Conservation (phyloP, 805 yeast species). For the Jamesozyma hellenica region DNA sequence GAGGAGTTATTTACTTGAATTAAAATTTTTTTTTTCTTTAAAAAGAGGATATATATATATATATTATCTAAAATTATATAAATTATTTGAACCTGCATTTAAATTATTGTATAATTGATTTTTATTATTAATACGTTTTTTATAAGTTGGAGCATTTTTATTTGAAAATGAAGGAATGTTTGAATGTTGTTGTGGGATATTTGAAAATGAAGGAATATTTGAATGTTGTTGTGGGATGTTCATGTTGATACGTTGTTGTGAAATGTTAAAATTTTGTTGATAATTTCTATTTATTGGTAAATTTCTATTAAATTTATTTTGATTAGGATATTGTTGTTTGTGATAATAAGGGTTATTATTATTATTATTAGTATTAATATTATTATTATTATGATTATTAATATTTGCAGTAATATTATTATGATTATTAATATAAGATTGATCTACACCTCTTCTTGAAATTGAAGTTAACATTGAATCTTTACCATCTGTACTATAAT, state of each 20-base stretch:
- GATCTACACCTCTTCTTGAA: slow-evolving; percentile 62
- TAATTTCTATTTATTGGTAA: slow-evolving; percentile 11
- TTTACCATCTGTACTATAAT: slow-evolving; percentile 13
- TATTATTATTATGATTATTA: background rate
- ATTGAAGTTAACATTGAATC: slow-evolving; percentile 70
- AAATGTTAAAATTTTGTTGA: slow-evolving; percentile 36
- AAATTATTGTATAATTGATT: slow-evolving; percentile 17
- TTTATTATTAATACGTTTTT: slow-evolving; percentile 26
- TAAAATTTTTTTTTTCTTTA: too few relatives aligned
- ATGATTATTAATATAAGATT: background rate
- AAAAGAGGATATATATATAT: too few relatives aligned
- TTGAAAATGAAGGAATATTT: background rate
- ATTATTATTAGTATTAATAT: background rate
- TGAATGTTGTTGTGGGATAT: slow-evolving; percentile 6
- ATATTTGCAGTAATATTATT: background rate
- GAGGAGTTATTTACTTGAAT: too few relatives aligned
- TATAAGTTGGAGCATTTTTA: slow-evolving; percentile 31
- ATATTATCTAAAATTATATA: slow-evolving; percentile 33
- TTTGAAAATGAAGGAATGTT: slow-evolving; percentile 15
- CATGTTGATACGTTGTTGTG: slow-evolving; percentile 1
- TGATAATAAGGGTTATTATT: slow-evolving; percentile 9
- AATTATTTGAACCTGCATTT: slow-evolving; percentile 38
- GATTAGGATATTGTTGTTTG: slow-evolving; percentile 4
- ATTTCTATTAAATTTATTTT: slow-evolving; percentile 10
- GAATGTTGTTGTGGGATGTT: background rate